phyloP scores from a whole-genome alignment of 2,329 filamentous ascomycete species.

The Aspergillus novoparasiticus region DNA sequence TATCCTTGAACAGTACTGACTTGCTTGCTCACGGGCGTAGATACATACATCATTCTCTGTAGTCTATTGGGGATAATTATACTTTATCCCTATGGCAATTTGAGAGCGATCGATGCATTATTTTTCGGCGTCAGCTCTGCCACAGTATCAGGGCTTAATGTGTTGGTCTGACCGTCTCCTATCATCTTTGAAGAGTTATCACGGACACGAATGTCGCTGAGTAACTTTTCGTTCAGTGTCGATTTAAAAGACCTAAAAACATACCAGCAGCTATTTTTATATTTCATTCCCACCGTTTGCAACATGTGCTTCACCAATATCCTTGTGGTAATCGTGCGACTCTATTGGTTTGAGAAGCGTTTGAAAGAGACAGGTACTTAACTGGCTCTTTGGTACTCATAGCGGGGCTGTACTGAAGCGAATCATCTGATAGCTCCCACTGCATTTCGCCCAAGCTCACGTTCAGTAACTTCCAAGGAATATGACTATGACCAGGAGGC shows the following conservation, averaged over 20 bases:
- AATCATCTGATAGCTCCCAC: slow-evolving; percentile 11
- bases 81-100: slow-evolving; percentile 44
- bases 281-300: slow-evolving; percentile 52
- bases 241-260: slow-evolving; percentile 53
- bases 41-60: slow-evolving; percentile 44
- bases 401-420: background rate
- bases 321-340: slow-evolving; percentile 50
- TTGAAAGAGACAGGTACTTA: slow-evolving; percentile 42
- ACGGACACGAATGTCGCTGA: background rate
- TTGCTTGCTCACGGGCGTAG: slow-evolving; percentile 23
- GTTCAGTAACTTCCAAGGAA: background rate
- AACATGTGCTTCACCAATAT: slow-evolving; percentile 56
- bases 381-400: background rate
- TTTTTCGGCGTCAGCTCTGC: slow-evolving; percentile 54
- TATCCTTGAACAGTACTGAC: background rate
- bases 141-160: slow-evolving; percentile 56
- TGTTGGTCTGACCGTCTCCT: slow-evolving; percentile 38
- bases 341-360: slow-evolving; percentile 54
- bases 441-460: slow-evolving; percentile 11
- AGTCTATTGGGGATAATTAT: slow-evolving; percentile 40
- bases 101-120: slow-evolving; percentile 51
- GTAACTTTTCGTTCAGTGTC: slow-evolving; percentile 38
- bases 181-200: background rate
- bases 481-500: slow-evolving; percentile 13
- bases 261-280: slow-evolving; percentile 57